A percentile compares a stretch with the other conserved stretches of the same genome.
These are phyloP conservation scores for Pontederia crassipes DNA, from an alignment of 176 grass and related monocot genomes.

Conservation along the genomic window DNA sequence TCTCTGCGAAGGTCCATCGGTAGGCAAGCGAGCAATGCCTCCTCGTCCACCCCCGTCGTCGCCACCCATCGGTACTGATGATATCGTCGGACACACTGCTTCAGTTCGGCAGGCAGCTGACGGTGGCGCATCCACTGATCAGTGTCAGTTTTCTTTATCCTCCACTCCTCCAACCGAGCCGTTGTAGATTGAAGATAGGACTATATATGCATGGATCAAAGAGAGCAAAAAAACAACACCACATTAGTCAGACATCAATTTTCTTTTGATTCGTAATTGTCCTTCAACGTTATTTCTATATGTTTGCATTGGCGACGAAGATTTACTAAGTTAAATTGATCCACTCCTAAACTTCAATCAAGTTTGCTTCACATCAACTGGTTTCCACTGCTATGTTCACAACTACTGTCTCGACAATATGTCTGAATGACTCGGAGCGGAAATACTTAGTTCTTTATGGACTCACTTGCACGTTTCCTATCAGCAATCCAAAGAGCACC, in stretches of 20 bases:
- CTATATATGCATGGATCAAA: no score
- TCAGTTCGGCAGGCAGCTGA: conserved; percentile 67
- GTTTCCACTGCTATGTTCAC: no score
- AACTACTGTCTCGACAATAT: no score
- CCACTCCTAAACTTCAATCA: no score
- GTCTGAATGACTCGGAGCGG: not conserved
- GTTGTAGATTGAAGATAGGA: conserved; percentile 86
- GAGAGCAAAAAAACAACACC: no score
- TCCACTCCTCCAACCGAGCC: conserved; percentile 86
- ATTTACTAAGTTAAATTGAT: no score
- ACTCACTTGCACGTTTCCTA: conserved; percentile 97
- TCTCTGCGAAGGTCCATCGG: conserved; percentile 75
- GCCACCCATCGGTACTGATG: conserved; percentile 85
- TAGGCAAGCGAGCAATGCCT: conserved; percentile 54
- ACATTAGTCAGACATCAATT: no score
- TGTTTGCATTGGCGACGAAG: no score
- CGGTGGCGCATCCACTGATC: conserved; percentile 97
- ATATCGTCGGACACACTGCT: conserved; percentile 61
- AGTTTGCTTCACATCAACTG: no score
- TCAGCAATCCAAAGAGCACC: conserved; percentile 84
- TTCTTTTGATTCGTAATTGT: no score
- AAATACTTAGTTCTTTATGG: not conserved
- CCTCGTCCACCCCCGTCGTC: conserved; percentile 79
- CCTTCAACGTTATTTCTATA: no score
- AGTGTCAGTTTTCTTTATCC: conserved; percentile 71